Percentiles rank a stretch among this genome's conserved stretches.
Conservation (phyloP, 768 basidiomycete species). For the Rhizopogon vesiculosus region DNA sequence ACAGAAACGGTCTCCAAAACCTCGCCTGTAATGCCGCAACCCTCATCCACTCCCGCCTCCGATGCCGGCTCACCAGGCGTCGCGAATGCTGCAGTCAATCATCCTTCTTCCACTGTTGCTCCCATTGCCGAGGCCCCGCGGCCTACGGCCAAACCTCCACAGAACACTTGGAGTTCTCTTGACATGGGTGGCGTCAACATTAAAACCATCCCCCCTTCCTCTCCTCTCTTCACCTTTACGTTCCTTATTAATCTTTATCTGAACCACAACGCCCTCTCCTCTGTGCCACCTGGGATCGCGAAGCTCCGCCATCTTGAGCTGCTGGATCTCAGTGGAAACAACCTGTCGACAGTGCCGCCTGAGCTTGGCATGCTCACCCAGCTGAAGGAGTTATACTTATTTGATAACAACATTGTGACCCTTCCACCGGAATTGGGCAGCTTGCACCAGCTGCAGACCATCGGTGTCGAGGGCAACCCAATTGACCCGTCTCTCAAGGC, state of each 20-base stretch:
- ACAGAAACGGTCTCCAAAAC: constrained; percentile 21
- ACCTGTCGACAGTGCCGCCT: constrained; percentile 67
- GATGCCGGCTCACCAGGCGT: constrained; percentile 30
- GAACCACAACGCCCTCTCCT: constrained; percentile 85
- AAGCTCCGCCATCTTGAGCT: constrained; percentile 82
- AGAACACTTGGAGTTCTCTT: constrained; percentile 82
- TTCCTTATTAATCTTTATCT: constrained; percentile 94
- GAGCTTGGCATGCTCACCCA: constrained; percentile 89
- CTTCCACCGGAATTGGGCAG: constrained; percentile 87
- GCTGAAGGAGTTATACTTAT: constrained; percentile 89
- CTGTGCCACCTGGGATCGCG: constrained; percentile 78
- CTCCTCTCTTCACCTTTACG: constrained; percentile 79
- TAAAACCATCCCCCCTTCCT: constrained; percentile 79
- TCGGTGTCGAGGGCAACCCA: constrained; percentile 98
- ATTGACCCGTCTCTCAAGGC: constrained; percentile 71
- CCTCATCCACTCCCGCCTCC: constrained; percentile 24
- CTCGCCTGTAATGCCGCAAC: constrained; percentile 21
- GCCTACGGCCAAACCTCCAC: constrained; percentile 61
- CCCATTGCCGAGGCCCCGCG: constrained; percentile 67
- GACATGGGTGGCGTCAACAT: constrained; percentile 96
- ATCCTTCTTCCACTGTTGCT: constrained; percentile 73
- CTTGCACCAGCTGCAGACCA: constrained; percentile 85
- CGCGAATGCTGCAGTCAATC: constrained; percentile 37
- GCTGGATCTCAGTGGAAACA: constrained; percentile 91
- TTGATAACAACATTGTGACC: constrained; percentile 89